Conservation (phyloP, 352 stramenopile genomes). For the Aphanomyces euteiches region DNA sequence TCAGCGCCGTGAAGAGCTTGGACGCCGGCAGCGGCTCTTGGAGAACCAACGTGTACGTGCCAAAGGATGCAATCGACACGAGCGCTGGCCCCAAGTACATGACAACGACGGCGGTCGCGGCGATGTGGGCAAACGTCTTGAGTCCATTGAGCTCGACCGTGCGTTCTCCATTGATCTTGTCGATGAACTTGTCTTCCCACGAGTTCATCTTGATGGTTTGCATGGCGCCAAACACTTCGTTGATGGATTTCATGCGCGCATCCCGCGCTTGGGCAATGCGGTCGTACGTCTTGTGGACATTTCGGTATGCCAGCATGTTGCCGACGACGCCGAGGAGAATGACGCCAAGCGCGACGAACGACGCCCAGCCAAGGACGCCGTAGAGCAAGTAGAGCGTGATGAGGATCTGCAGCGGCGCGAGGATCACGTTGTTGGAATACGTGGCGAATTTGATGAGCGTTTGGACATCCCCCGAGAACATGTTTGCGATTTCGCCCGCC, state of each 20-base stretch:
- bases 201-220: conserved; percentile 96
- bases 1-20: conserved; percentile 61
- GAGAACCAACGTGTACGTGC: conserved; percentile 42
- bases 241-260: conserved; percentile 83
- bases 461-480: conserved; percentile 40
- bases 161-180: conserved; percentile 24
- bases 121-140: conserved; percentile 31
- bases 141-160: conserved; percentile 45
- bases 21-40: conserved; percentile 41
- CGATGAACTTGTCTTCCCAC: conserved; percentile 79
- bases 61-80: conserved; percentile 50
- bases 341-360: conserved; percentile 43
- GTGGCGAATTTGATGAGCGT: conserved; percentile 37
- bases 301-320: conserved; percentile 50
- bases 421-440: conserved; percentile 47
- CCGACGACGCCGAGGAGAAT: conserved; percentile 36
- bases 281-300: conserved; percentile 47
- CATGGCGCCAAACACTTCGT: conserved; percentile 88
- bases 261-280: conserved; percentile 83
- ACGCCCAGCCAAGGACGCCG: conserved; percentile 33
- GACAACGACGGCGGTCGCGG: conserved; percentile 1
- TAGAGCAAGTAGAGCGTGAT: conserved; percentile 44
- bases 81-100: conserved; percentile 45
- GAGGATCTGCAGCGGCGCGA: conserved; percentile 42
- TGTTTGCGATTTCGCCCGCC: conserved; percentile 39